A percentile compares a stretch with the other conserved stretches of the same genome.
Evolutionary conservation across 805 yeast species (phyloP).

Genomic region (Cyberlindnera nakhonratchasimensis): DNA sequence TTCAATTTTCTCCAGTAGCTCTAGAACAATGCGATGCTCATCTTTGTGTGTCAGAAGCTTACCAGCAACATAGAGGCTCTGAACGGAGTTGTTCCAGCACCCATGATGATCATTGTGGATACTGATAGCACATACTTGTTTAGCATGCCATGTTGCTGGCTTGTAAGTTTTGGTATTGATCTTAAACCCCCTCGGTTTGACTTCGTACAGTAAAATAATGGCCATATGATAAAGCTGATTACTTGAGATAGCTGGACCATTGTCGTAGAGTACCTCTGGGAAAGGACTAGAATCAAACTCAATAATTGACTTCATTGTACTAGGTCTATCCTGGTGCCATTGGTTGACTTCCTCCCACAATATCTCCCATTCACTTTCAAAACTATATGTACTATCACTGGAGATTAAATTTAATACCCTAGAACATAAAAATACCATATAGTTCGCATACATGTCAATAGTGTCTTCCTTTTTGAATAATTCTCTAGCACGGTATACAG

Average conservation of each 20-base stretch:
- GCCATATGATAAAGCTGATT: conserved; percentile 40
- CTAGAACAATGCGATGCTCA: conserved; percentile 30
- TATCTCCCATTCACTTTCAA: conserved; percentile 37
- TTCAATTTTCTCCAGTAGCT: conserved; percentile 29
- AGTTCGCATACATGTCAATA: conserved; percentile 38
- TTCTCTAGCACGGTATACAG: conserved; percentile 26
- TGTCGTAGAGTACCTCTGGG: conserved; percentile 35
- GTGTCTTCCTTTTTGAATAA: conserved; percentile 26
- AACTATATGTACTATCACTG: conserved; percentile 24
- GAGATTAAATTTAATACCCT: conserved; percentile 36
- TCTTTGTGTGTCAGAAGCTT: conserved; percentile 24
- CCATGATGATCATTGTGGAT: conserved; percentile 24
- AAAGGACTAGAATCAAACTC: conserved; percentile 34
- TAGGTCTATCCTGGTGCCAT: conserved; percentile 38
- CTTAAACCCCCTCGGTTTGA: conserved; percentile 37
- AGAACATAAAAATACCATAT: conserved; percentile 37
- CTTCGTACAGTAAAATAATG: conserved; percentile 36
- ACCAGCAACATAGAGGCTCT: conserved; percentile 25
- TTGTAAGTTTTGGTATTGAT: conserved; percentile 20
- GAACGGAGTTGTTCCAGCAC: conserved; percentile 26
- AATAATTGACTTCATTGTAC: conserved; percentile 33
- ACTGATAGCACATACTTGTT: conserved; percentile 23
- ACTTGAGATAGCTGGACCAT: conserved; percentile 36
- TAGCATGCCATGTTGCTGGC: conserved; percentile 27
- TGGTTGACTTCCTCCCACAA: conserved; percentile 38